phyloP scores from a whole-genome alignment of 495 filamentous ascomycete genomes.

The Aspergillus saccharolyticus region DNA sequence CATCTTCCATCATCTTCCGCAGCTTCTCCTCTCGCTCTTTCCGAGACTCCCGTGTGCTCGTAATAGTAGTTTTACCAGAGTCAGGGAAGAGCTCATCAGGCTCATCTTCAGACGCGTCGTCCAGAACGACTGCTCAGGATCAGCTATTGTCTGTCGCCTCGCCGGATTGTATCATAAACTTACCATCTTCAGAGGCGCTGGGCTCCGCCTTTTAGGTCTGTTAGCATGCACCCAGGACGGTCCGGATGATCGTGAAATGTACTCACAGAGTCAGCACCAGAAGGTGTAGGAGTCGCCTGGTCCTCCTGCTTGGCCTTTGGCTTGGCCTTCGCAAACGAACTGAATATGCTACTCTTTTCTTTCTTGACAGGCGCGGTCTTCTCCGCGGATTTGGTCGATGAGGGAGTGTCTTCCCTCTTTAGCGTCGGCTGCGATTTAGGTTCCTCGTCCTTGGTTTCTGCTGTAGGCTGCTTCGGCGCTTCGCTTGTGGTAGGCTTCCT shows the following conservation, averaged over 20 bases:
- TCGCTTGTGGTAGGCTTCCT: slow-evolving; percentile 32
- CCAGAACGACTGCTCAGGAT: slow-evolving; percentile 26
- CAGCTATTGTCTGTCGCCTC: slow-evolving; percentile 10
- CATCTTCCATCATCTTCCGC: slow-evolving; percentile 82
- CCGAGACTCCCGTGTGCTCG: slow-evolving; percentile 49
- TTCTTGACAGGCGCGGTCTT: slow-evolving; percentile 50
- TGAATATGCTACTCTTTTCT: slow-evolving; percentile 65
- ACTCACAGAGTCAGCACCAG: slow-evolving; percentile 36
- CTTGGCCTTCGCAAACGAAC: slow-evolving; percentile 78
- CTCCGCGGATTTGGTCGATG: slow-evolving; percentile 30
- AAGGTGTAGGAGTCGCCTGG: slow-evolving; percentile 37
- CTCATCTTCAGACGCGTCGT: slow-evolving; percentile 71
- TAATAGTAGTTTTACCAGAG: slow-evolving; percentile 31
- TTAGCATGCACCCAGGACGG: neutral
- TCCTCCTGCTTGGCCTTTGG: slow-evolving; percentile 54
- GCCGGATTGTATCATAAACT: slow-evolving; percentile 7
- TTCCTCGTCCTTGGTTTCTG: slow-evolving; percentile 28
- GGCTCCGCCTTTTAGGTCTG: slow-evolving; percentile 22
- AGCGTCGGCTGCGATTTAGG: slow-evolving; percentile 25
- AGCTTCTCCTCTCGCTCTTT: slow-evolving; percentile 70
- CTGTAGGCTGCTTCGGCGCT: slow-evolving; percentile 18
- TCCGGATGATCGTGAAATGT: neutral
- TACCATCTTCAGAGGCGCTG: slow-evolving; percentile 51
- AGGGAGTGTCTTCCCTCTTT: slow-evolving; percentile 20
- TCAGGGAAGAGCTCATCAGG: slow-evolving; percentile 56